Evolutionary conservation across 2,329 filamentous ascomycete species (phyloP), one percentile per base, ranked within the genome.

Genomic region (Aspergillaceae sp.): DNA sequence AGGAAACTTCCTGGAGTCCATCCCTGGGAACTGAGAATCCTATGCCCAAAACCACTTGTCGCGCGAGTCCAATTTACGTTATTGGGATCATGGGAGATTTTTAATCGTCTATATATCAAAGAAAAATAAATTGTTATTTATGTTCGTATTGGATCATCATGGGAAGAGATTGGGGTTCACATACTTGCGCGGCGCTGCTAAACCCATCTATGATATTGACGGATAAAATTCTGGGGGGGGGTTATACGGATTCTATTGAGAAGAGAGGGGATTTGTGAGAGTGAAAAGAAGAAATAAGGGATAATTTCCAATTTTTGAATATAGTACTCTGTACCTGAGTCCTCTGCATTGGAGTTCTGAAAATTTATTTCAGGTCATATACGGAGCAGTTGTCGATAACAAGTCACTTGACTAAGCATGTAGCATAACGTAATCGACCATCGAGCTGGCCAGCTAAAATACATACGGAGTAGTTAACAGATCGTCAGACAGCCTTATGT

Each of bases 1-100:
- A 98, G 79, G 44, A 80, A 86, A 54, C 84, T 77, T 33, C 92
- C 92, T 0, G 90, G 88, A 50, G 83, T 78, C 92, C 92, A 98
- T 53, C 92, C 92, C 60, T 96, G 89, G 10, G 84, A 76, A 42
- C 83, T 80, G 61, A 98, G 82, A 56, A 97, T 91, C 62, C 83
- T 87, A 66, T 95, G 90, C 56, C 92, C 92, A 65, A 92, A 97
- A 45, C 82, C 83, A 47, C 78, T 78, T 53, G 84, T 87, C 63
- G 90, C 84, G 59, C 84, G 83, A 47, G 84, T 83, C 92, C 92
- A 98, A 76, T 80, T 82, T 41, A 87, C 95, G 68, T 97, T 98
- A 71, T 97, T 96, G 5, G 92, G 92, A 69, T 98, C 92, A 64
- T 85, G 78, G 55, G 84, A 85, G 62, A 97, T 82, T 71, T 91